phyloP scores from a whole-genome alignment of 495 filamentous ascomycete genomes.

The Amorphotheca resinae region DNA sequence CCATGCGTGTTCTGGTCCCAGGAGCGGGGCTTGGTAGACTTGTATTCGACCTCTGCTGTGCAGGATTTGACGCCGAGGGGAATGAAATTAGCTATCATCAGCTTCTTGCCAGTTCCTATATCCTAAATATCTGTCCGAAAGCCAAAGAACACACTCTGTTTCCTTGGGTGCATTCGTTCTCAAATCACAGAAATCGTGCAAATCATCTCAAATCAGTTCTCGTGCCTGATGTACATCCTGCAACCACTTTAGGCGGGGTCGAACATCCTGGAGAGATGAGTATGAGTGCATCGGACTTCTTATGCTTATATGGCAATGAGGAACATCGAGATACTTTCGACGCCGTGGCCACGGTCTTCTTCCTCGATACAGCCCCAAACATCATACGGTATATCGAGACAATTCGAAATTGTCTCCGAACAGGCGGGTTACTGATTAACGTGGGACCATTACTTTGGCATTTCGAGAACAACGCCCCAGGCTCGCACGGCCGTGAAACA shows the following conservation, averaged over 20 bases:
- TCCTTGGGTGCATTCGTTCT: conserved; percentile 71
- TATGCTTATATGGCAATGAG: conserved; percentile 54
- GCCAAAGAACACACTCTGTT: conserved; percentile 51
- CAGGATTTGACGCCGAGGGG: conserved; percentile 67
- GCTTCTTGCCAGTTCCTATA: conserved; percentile 72
- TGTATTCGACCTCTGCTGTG: conserved; percentile 71
- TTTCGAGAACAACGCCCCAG: conserved; percentile 48
- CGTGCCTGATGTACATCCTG: conserved; percentile 71
- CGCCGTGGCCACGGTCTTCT: conserved; percentile 82
- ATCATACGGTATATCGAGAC: conserved; percentile 78
- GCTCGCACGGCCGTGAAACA: conserved; percentile 22
- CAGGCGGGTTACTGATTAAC: conserved; percentile 77
- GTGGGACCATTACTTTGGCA: conserved; percentile 88
- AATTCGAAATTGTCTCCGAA: conserved; percentile 62
- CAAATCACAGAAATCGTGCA: conserved; percentile 56
- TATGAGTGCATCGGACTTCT: conserved; percentile 80
- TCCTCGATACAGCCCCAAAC: conserved; percentile 94
- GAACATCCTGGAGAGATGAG: conserved; percentile 49
- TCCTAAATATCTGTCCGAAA: conserved; percentile 51
- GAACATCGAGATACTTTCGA: conserved; percentile 52
- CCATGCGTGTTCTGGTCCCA: conserved; percentile 65
- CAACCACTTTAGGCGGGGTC: conserved; percentile 18
- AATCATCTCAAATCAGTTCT: conserved; percentile 59
- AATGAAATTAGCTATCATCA: conserved; percentile 97
- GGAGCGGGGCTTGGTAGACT: conserved; percentile 82